Evolutionary conservation across 192 early-diverging fungal species (phyloP).

Genomic region (Lobulomyces angularis): DNA sequence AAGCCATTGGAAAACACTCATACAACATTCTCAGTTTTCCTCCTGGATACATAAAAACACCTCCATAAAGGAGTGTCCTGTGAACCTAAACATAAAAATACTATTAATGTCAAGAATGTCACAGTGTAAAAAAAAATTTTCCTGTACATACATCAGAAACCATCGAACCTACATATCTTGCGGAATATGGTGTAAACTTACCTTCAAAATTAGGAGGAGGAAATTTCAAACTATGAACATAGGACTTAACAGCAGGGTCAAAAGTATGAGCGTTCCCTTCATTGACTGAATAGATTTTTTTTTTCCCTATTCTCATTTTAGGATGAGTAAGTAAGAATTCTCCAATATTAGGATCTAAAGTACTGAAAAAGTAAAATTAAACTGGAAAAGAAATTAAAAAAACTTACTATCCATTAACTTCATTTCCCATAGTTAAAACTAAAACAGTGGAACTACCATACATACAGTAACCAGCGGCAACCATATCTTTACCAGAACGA

Average conservation of each 20-base stretch:
- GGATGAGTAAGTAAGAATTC: slow-evolving; percentile 98
- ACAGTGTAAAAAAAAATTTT: background rate
- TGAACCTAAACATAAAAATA: slow-evolving; percentile 35
- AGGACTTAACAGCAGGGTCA: slow-evolving; percentile 72
- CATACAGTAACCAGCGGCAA: slow-evolving; percentile 94
- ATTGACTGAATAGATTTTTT: slow-evolving; percentile 97
- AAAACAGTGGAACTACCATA: slow-evolving; percentile 73
- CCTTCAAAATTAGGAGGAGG: slow-evolving; percentile 52
- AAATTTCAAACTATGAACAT: slow-evolving; percentile 83
- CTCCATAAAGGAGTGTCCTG: slow-evolving; percentile 84
- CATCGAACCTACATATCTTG: slow-evolving; percentile 97
- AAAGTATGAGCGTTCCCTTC: slow-evolving; percentile 92
- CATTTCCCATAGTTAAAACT: slow-evolving; percentile 58
- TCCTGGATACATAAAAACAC: slow-evolving; percentile 80
- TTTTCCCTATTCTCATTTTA: slow-evolving; percentile 45
- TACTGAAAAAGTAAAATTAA: no score
- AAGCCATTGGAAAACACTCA: slow-evolving; percentile 98
- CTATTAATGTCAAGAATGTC: background rate
- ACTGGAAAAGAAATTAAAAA: no score
- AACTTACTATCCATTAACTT: slow-evolving; percentile 93
- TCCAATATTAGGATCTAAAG: slow-evolving; percentile 90
- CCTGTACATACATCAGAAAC: slow-evolving; percentile 77
- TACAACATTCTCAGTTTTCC: slow-evolving; percentile 94
- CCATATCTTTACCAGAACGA: slow-evolving; percentile 78
- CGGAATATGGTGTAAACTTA: slow-evolving; percentile 70